Conservation (phyloP, 2,329 filamentous ascomycete genomes). For the Dactylellina drechsleri region DNA sequence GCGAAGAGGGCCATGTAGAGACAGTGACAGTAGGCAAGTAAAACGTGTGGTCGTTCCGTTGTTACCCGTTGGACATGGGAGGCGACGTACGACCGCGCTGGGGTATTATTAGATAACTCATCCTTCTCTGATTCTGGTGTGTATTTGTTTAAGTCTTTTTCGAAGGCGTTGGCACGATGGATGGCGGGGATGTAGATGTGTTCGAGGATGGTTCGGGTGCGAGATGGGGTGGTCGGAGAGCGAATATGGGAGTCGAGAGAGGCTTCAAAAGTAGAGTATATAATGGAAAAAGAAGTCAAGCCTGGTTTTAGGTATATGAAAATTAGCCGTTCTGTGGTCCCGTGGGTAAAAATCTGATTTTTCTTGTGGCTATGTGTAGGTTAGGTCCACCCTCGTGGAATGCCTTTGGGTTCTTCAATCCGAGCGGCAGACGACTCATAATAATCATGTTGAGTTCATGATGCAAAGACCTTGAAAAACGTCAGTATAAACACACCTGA, state of each 20-base stretch:
- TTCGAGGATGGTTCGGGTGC: slow-evolving; percentile 46
- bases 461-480: slow-evolving; percentile 29
- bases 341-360: background rate
- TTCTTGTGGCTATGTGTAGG: too few relatives aligned
- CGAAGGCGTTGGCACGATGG: slow-evolving; percentile 39
- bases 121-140: slow-evolving; percentile 30
- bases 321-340: too few relatives aligned
- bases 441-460: slow-evolving; percentile 54
- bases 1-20: slow-evolving; percentile 53
- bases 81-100: slow-evolving; percentile 31
- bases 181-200: slow-evolving; percentile 49
- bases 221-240: slow-evolving; percentile 27
- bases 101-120: slow-evolving; percentile 21
- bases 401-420: slow-evolving; percentile 52
- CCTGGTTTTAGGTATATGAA: slow-evolving; percentile 1
- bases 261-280: slow-evolving; percentile 45
- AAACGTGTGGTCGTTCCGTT: slow-evolving; percentile 36
- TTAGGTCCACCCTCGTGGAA: slow-evolving; percentile 38
- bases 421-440: slow-evolving; percentile 51
- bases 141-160: slow-evolving; percentile 31
- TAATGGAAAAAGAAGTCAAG: slow-evolving; percentile 43
- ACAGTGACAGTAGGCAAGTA: slow-evolving; percentile 48
- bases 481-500: background rate
- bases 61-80: slow-evolving; percentile 30
- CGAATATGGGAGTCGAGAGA: slow-evolving; percentile 47